Base-by-base conservation (phyloP, 1,284 basidiomycete species). In the Spongiforma sp. region DNA sequence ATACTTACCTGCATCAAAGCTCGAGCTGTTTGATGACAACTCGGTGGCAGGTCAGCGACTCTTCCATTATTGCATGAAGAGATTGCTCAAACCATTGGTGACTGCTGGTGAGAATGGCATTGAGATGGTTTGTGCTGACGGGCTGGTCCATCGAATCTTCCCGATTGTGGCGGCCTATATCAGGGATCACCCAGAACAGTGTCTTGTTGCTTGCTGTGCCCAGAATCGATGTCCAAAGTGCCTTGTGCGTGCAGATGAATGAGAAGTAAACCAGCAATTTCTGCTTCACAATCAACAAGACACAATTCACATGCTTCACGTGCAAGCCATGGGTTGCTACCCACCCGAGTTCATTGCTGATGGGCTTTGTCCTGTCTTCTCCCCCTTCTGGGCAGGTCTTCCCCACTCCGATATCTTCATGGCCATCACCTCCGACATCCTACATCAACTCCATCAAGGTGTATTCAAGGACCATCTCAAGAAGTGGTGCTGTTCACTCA, bases 161-260 rank as follows among this genome's bases (percentile, higher is more conserved):
- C 72, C 71, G 5, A 63, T 75, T 14, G 61, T 77, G 6, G 71
- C 68, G 14, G 48, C 48, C 19, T 50, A 50, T 10, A 50, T 50
- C 32, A 28, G 48, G 17, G 48, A 50, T 7, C 26, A 50, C 48
- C 48, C 26, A 28, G 48, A 52, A 28, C 48, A 52, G 28, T 52
- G 48, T 30, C 48, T 52, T 54, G 61, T 76, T 1, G 65, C 68
- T 0, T 71, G 72, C 59, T 69, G 66, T 48, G 62, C 60, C 30
- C 65, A 73, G 33, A 71, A 64, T 34, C 24, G 53, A 5, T 73
- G 72, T 33, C 69, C 69, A 5, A 60, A 58, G 15, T 73, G 68
- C 24, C 32, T 17, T 5, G 24, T 55, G 4, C 33, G 9, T 36
- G 55, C 36, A 12, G 26, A 39, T 19, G 19, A 56, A 19, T 10